Percentiles rank a stretch among this genome's conserved stretches.
Evolutionary conservation across 2,329 filamentous ascomycete species (phyloP).

Genomic region (Aspergillus fructus): DNA sequence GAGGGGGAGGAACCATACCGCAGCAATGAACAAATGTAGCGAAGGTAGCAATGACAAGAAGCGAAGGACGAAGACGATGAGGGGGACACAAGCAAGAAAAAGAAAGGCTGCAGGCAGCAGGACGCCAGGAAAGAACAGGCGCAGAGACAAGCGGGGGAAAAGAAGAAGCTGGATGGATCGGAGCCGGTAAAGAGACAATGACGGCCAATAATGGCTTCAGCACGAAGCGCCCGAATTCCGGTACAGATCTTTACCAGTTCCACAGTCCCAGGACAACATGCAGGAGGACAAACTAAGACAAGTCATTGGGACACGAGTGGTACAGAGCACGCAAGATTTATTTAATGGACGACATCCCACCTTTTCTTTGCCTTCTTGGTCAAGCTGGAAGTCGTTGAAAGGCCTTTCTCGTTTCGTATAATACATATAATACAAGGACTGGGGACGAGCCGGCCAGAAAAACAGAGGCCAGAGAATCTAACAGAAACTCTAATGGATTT

Average conservation of each 20-base stretch:
- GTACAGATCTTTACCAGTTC: background rate
- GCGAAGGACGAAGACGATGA: constrained; percentile 4
- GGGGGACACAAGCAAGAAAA: background rate
- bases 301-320: background rate
- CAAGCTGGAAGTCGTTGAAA: background rate
- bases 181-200: constrained; percentile 3
- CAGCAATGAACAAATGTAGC: constrained; percentile 5
- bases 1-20: background rate
- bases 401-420: background rate
- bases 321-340: background rate
- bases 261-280: background rate
- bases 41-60: background rate
- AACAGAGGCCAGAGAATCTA: no score
- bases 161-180: constrained; percentile 8
- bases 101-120: background rate
- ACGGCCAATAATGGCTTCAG: constrained; percentile 9
- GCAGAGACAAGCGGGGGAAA: background rate
- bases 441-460: no score
- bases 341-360: background rate
- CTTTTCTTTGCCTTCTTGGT: background rate
- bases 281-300: background rate
- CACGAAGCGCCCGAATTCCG: constrained; percentile 2
- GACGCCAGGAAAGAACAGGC: background rate
- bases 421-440: background rate
- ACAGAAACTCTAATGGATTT: no score